Evolutionary conservation across 805 yeast genomes (phyloP).

Genomic region (Huiozyma naganishii): DNA sequence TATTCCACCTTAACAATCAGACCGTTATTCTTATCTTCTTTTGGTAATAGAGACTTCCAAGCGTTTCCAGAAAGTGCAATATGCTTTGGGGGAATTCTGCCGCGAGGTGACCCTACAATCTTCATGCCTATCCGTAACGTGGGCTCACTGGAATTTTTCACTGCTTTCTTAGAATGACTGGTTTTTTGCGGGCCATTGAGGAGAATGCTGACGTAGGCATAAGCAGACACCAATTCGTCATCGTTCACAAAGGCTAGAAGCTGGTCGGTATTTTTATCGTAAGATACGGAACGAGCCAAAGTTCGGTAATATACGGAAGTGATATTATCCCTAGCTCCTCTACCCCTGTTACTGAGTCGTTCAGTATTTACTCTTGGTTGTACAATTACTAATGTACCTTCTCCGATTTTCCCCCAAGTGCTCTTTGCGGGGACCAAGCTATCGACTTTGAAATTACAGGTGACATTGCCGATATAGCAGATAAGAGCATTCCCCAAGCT

Average conservation of each 20-base stretch:
- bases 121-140: too few species aligned
- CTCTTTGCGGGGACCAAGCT: conserved; percentile 33
- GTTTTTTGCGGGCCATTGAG: too few species aligned
- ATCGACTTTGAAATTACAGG: conserved; percentile 47
- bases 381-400: conserved; percentile 60
- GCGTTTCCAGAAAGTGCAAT: conserved; percentile 40
- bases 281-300: neutral
- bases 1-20: conserved; percentile 34
- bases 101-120: too few species aligned
- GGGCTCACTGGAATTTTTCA: too few species aligned
- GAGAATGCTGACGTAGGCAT: conserved; percentile 13
- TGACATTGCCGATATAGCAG: conserved; percentile 53
- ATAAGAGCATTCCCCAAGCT: conserved; percentile 46
- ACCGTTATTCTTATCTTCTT: conserved; percentile 13
- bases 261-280: neutral
- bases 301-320: neutral
- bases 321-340: neutral
- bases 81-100: conserved; percentile 7
- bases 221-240: conserved; percentile 4
- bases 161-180: too few species aligned
- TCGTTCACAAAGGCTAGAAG: conserved; percentile 1
- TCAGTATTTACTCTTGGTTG: conserved; percentile 51
- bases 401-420: conserved; percentile 42
- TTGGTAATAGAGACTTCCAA: conserved; percentile 30
- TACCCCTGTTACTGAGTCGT: conserved; percentile 10